Percentiles rank a stretch among this genome's conserved stretches.
Evolutionary conservation across 192 early-diverging fungal genomes (phyloP).

Genomic region (Entrophospora sp.): DNA sequence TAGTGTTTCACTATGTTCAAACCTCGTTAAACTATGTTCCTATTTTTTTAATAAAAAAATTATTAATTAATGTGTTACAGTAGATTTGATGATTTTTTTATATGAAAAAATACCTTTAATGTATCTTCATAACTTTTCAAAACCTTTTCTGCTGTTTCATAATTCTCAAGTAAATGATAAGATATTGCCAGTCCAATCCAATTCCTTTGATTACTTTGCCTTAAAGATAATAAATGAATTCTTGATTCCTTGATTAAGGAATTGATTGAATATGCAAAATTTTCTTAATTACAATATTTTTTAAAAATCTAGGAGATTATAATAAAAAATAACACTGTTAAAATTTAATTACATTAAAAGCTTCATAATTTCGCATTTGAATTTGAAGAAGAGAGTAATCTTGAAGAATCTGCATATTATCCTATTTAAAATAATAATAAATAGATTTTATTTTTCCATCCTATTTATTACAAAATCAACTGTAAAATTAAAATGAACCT

Average conservation of each 20-base stretch:
- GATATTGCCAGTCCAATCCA: slow-evolving; percentile 84
- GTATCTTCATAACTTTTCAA: slow-evolving; percentile 61
- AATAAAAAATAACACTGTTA: too few species aligned
- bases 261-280: too few species aligned
- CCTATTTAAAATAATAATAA: slow-evolving; percentile 36
- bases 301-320: too few species aligned
- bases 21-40: slow-evolving; percentile 32
- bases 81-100: too few species aligned
- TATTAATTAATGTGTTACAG: neutral
- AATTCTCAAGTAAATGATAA: slow-evolving; percentile 71
- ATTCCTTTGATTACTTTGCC: slow-evolving; percentile 58
- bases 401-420: slow-evolving; percentile 87
- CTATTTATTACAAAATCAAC: too few species aligned
- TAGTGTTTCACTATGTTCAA: slow-evolving; percentile 73
- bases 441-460: too few species aligned
- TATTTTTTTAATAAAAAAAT: too few species aligned
- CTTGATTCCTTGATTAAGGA: slow-evolving; percentile 71
- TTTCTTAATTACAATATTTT: too few species aligned
- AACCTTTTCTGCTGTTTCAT: slow-evolving; percentile 65
- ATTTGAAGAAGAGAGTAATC: slow-evolving; percentile 82
- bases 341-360: slow-evolving; percentile 57
- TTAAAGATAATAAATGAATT: slow-evolving; percentile 55
- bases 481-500: too few species aligned
- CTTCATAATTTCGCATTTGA: slow-evolving; percentile 82
- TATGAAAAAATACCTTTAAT: slow-evolving; percentile 62